These are phyloP conservation scores for Cephalotrichum gorgonifer DNA, from an alignment of 2,329 filamentous ascomycete species.

Conservation along the genomic window DNA sequence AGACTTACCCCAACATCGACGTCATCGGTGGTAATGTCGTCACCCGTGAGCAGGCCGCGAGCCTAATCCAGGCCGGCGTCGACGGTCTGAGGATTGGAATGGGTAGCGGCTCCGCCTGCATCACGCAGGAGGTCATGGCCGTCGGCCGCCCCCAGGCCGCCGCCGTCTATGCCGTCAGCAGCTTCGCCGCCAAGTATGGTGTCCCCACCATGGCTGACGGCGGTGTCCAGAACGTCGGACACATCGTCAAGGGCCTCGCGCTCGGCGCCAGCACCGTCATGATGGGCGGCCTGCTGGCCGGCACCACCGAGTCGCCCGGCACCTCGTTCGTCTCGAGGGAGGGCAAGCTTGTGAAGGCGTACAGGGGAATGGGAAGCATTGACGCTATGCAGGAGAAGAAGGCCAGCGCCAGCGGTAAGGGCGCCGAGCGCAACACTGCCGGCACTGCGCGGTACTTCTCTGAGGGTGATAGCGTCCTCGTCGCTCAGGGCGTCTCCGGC, in stretches of 20 bases:
- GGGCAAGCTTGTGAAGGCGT: slow-evolving; percentile 97
- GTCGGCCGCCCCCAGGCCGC: slow-evolving; percentile 94
- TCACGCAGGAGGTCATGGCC: slow-evolving; percentile 99
- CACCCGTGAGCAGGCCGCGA: slow-evolving; percentile 89
- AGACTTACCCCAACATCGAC: slow-evolving; percentile 73
- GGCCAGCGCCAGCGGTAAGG: slow-evolving; percentile 63
- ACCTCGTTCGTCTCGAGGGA: slow-evolving; percentile 94
- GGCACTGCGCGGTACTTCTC: slow-evolving; percentile 98
- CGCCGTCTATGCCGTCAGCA: slow-evolving; percentile 79
- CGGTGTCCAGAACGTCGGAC: slow-evolving; percentile 95
- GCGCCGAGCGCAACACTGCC: slow-evolving; percentile 75
- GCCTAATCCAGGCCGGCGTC: slow-evolving; percentile 83
- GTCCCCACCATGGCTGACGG: slow-evolving; percentile 97
- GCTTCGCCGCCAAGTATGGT: slow-evolving; percentile 85
- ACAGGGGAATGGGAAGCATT: slow-evolving; percentile 97
- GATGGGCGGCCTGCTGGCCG: slow-evolving; percentile 97
- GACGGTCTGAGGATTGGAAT: slow-evolving; percentile 98
- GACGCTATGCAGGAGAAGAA: slow-evolving; percentile 99
- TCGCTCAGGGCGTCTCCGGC: slow-evolving; percentile 93
- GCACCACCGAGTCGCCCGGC: slow-evolving; percentile 94
- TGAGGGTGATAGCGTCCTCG: slow-evolving; percentile 86
- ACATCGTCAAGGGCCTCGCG: slow-evolving; percentile 96
- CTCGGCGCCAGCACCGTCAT: slow-evolving; percentile 93
- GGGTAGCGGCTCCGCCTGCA: slow-evolving; percentile 96
- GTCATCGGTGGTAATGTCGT: slow-evolving; percentile 99